A percentile compares a stretch with the other conserved stretches of the same genome.
Evolutionary conservation across 208 protist species (phyloP).

Genomic region (Crithidia brevicula): DNA sequence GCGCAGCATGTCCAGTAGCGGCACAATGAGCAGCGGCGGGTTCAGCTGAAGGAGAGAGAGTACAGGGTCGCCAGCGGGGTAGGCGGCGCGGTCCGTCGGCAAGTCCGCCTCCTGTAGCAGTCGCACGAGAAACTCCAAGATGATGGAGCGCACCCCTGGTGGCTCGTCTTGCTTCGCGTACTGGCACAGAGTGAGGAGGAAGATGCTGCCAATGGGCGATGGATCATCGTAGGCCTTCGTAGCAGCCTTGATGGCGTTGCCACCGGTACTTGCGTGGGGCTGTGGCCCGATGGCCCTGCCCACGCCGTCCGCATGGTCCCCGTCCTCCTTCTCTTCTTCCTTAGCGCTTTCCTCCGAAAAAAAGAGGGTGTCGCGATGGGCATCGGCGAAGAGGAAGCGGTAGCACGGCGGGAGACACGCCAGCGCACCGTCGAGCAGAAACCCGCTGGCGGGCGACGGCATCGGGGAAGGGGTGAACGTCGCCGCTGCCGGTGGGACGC

Average conservation of each 20-base stretch:
- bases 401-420: conserved; percentile 61
- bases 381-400: conserved; percentile 46
- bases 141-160: conserved; percentile 46
- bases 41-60: conserved; percentile 69
- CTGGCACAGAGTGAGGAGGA: conserved; percentile 73
- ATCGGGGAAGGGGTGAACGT: conserved; percentile 2
- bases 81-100: conserved; percentile 33
- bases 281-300: no score
- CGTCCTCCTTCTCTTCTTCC: background rate
- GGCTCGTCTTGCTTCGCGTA: conserved; percentile 80
- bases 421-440: conserved; percentile 18
- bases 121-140: conserved; percentile 60
- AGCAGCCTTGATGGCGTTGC: background rate
- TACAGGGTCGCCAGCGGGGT: conserved; percentile 33
- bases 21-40: conserved; percentile 49
- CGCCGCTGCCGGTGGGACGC: background rate
- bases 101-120: conserved; percentile 66
- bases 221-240: conserved; percentile 13
- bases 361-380: conserved; percentile 1
- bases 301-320: no score
- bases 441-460: conserved; percentile 7
- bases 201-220: conserved; percentile 53
- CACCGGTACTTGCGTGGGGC: background rate
- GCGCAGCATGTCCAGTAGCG: conserved; percentile 69
- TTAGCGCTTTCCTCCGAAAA: conserved; percentile 5